Conservation (phyloP, 2,329 filamentous ascomycete species). For the Phialophora verrucosa region DNA sequence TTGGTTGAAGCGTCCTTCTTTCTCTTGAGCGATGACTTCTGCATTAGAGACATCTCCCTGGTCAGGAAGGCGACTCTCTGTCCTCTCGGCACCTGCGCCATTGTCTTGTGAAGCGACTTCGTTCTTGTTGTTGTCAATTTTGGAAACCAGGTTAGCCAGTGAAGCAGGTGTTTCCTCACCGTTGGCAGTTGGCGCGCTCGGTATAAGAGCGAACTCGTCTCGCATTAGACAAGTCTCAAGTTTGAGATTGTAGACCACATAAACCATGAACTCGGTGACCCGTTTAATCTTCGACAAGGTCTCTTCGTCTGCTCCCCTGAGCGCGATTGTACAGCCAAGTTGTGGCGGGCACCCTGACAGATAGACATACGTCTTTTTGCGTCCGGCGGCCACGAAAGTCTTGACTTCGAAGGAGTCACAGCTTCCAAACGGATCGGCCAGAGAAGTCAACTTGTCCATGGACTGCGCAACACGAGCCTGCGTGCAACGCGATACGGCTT, state of each 20-base stretch:
- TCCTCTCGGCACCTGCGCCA: conserved; percentile 27
- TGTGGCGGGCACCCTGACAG: conserved; percentile 87
- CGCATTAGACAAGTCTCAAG: conserved; percentile 92
- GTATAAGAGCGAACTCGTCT: conserved; percentile 88
- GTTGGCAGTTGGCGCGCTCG: conserved; percentile 44
- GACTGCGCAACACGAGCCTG: conserved; percentile 93
- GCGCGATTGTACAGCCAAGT: conserved; percentile 90
- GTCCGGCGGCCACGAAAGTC: conserved; percentile 84
- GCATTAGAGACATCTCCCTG: conserved; percentile 28
- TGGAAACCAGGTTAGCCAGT: neutral
- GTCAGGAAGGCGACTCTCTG: conserved; percentile 25
- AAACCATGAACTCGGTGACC: conserved; percentile 98
- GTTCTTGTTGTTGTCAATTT: conserved; percentile 5
- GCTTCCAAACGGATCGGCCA: conserved; percentile 74
- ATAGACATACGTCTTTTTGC: conserved; percentile 95
- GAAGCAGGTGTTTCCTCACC: conserved; percentile 13
- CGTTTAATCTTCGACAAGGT: conserved; percentile 80
- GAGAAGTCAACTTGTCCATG: conserved; percentile 85
- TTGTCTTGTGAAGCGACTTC: conserved; percentile 9
- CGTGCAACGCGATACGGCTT: conserved; percentile 90
- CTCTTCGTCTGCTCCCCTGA: conserved; percentile 77
- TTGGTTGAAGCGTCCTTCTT: conserved; percentile 21
- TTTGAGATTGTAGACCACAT: conserved; percentile 97
- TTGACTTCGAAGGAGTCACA: conserved; percentile 93
- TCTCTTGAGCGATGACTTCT: conserved; percentile 30